These are phyloP conservation scores for Discostella pseudostelligera DNA, from an alignment of 108 stramenopile genomes.

Conservation along the genomic window DNA sequence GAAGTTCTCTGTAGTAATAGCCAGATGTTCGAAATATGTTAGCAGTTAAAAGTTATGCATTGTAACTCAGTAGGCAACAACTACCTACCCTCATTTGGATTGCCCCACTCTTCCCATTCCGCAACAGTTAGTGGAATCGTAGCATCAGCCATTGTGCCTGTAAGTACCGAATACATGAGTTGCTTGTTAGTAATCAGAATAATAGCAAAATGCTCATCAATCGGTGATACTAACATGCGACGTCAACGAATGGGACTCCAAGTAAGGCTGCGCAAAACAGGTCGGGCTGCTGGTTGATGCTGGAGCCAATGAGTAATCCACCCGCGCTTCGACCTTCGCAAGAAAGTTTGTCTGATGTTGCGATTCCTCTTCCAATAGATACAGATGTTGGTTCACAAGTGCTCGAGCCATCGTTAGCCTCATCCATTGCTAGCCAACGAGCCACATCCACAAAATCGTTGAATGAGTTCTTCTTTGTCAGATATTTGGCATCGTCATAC, in stretches of 20 bases:
- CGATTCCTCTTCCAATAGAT: slow-evolving; percentile 28
- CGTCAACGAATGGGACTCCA: slow-evolving; percentile 96
- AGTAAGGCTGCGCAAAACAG: slow-evolving; percentile 87
- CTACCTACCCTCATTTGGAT: slow-evolving; percentile 69
- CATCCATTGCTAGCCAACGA: slow-evolving; percentile 40
- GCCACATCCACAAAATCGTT: slow-evolving; percentile 91
- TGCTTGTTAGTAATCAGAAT: not conserved
- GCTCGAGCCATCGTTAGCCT: not conserved
- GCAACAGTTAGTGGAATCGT: slow-evolving; percentile 83
- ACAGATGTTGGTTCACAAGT: not conserved
- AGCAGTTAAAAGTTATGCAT: not conserved
- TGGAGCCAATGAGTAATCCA: slow-evolving; percentile 67
- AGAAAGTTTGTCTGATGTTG: slow-evolving; percentile 50
- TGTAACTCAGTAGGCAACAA: not conserved
- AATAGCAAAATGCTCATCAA: slow-evolving; percentile 39
- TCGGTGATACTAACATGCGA: slow-evolving; percentile 42
- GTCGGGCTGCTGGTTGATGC: slow-evolving; percentile 81
- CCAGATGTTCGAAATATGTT: slow-evolving; percentile 21
- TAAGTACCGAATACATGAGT: not conserved
- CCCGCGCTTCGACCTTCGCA: slow-evolving; percentile 80
- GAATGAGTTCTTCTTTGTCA: slow-evolving; percentile 95
- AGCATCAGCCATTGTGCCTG: slow-evolving; percentile 73
- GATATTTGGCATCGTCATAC: slow-evolving; percentile 95
- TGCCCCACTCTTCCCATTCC: slow-evolving; percentile 95
- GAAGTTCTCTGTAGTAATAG: slow-evolving; percentile 46